These are phyloP conservation scores for Pogostemon cablin DNA, from an alignment of 257 asterid genomes.

Conservation along the genomic window DNA sequence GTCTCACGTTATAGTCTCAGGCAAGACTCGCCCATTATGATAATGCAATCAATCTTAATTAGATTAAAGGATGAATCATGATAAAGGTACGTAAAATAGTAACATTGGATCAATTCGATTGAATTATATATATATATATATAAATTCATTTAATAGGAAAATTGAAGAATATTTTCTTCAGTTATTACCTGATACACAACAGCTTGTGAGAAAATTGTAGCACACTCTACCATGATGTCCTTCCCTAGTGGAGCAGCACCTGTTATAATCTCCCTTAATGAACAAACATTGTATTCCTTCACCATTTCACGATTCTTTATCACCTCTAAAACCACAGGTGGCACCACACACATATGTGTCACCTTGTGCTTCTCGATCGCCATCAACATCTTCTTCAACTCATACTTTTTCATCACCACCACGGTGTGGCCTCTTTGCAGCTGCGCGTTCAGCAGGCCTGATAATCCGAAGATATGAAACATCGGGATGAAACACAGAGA, in stretches of 20 bases:
- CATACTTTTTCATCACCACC: constrained; percentile 42
- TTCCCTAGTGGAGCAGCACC: constrained; percentile 50
- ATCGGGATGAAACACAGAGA: constrained; percentile 41
- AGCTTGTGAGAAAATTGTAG: constrained; percentile 36
- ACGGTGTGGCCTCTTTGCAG: constrained; percentile 44
- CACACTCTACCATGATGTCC: constrained; percentile 42
- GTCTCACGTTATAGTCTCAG: no score
- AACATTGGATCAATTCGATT: no score
- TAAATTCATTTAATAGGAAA: no score
- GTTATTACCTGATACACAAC: constrained; percentile 33
- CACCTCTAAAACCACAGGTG: constrained; percentile 38
- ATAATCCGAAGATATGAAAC: constrained; percentile 42
- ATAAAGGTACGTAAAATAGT: no score
- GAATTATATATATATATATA: no score
- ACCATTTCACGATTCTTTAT: constrained; percentile 34
- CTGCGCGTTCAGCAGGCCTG: constrained; percentile 36
- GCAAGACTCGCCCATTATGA: no score
- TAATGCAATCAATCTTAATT: no score
- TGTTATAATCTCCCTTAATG: constrained; percentile 40
- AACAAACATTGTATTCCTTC: constrained; percentile 35
- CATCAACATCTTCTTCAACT: constrained; percentile 36
- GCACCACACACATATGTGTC: constrained; percentile 37
- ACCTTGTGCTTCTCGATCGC: constrained; percentile 38
- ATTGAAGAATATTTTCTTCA: no score
- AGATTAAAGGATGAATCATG: no score